These are phyloP conservation scores for Blastocystis sp. DNA, from an alignment of 352 stramenopile species.

Conservation along the genomic window DNA sequence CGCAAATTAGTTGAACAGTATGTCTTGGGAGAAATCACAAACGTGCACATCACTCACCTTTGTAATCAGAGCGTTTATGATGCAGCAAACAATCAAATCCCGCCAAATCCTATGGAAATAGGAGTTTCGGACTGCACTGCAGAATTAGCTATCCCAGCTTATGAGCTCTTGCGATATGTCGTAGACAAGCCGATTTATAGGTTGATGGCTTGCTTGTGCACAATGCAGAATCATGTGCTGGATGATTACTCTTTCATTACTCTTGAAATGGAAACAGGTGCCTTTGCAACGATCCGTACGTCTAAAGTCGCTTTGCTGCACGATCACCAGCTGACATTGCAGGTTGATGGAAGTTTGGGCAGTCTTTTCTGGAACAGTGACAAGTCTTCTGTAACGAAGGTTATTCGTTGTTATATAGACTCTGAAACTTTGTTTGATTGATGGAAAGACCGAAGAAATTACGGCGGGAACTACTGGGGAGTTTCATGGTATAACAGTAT, in stretches of 20 bases:
- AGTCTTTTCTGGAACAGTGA: background rate
- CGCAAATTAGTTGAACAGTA: slow-evolving; percentile 1
- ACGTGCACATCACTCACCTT: background rate
- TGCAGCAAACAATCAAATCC: background rate
- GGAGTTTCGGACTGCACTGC: slow-evolving; percentile 42
- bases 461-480: background rate
- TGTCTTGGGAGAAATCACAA: background rate
- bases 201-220: slow-evolving; percentile 2
- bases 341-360: background rate
- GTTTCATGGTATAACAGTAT: background rate
- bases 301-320: background rate
- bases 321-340: background rate
- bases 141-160: slow-evolving; percentile 1
- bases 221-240: background rate
- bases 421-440: background rate
- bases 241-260: slow-evolving; percentile 2
- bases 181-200: background rate
- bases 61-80: background rate
- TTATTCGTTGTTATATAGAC: background rate
- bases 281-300: background rate
- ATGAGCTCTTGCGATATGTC: slow-evolving; percentile 22
- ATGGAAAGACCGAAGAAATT: background rate
- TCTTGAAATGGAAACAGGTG: slow-evolving; percentile 2
- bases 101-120: background rate
- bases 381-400: background rate